These are phyloP conservation scores for Coemansia sp. DNA, from an alignment of 192 early-diverging fungal species.

Conservation along the genomic window DNA sequence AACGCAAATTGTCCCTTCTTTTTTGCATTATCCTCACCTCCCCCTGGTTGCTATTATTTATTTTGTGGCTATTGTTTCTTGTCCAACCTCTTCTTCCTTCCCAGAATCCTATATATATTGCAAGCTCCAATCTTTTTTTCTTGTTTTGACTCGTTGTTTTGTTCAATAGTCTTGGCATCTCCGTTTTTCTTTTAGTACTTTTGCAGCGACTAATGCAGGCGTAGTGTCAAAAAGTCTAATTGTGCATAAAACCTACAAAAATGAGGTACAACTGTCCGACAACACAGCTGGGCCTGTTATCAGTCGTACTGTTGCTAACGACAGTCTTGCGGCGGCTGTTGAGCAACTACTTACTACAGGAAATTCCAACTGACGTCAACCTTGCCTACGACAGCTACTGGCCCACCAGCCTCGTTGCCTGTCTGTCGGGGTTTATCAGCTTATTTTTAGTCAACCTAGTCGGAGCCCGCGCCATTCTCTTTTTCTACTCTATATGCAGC, in stretches of 20 bases:
- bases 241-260: background rate
- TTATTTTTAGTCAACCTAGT: conserved; percentile 33
- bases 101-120: background rate
- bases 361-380: conserved; percentile 27
- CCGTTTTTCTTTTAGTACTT: background rate
- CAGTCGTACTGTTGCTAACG: conserved; percentile 20
- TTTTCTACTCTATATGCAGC: conserved; percentile 25
- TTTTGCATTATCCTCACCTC: background rate
- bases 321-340: conserved; percentile 24
- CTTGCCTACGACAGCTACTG: conserved; percentile 25
- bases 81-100: too few species aligned
- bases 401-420: conserved; percentile 29
- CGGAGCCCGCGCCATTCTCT: conserved; percentile 24
- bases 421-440: conserved; percentile 22
- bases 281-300: conserved; percentile 26
- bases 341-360: conserved; percentile 20
- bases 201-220: background rate
- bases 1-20: background rate
- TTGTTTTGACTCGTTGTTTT: background rate
- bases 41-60: background rate
- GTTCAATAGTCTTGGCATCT: background rate
- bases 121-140: background rate
- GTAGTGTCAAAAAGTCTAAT: background rate
- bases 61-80: background rate
- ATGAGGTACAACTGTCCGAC: conserved; percentile 31